Percentiles rank a stretch among this genome's conserved stretches.
Conservation (phyloP, 106 monocot genomes). For the Ottelia alismoides region DNA sequence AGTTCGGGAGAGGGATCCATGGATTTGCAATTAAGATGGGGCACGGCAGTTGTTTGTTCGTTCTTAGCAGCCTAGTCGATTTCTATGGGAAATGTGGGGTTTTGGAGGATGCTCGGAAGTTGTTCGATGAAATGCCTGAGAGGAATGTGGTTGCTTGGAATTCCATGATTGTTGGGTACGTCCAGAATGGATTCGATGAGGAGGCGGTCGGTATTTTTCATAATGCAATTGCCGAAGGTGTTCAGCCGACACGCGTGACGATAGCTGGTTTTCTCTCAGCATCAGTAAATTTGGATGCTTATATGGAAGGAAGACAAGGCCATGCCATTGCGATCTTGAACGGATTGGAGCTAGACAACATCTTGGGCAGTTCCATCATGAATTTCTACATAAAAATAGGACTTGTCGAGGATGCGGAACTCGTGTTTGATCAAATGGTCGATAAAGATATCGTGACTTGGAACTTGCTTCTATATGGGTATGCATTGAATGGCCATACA, state of each 20-base stretch:
- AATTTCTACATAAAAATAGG: slow-evolving; percentile 28
- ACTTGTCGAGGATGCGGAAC: slow-evolving; percentile 31
- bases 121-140: slow-evolving; percentile 39
- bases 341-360: too few relatives aligned
- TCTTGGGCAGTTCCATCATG: slow-evolving; percentile 33
- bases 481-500: slow-evolving; percentile 31
- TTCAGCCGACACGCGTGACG: too few relatives aligned
- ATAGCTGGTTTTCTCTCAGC: too few relatives aligned
- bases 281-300: too few relatives aligned
- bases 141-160: slow-evolving; percentile 47
- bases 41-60: too few relatives aligned
- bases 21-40: too few relatives aligned
- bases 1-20: slow-evolving; percentile 24
- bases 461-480: slow-evolving; percentile 37
- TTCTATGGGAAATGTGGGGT: slow-evolving; percentile 44
- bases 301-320: too few relatives aligned
- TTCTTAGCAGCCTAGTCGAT: too few relatives aligned
- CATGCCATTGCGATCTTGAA: too few relatives aligned
- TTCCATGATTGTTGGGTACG: slow-evolving; percentile 25
- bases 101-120: slow-evolving; percentile 21
- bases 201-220: slow-evolving; percentile 26
- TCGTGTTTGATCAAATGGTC: slow-evolving; percentile 30
- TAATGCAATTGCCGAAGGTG: slow-evolving; percentile 13
- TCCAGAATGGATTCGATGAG: slow-evolving; percentile 20
- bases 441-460: slow-evolving; percentile 34